Base-by-base conservation (phyloP, 306 rosid species). In the Parietaria judaica region DNA sequence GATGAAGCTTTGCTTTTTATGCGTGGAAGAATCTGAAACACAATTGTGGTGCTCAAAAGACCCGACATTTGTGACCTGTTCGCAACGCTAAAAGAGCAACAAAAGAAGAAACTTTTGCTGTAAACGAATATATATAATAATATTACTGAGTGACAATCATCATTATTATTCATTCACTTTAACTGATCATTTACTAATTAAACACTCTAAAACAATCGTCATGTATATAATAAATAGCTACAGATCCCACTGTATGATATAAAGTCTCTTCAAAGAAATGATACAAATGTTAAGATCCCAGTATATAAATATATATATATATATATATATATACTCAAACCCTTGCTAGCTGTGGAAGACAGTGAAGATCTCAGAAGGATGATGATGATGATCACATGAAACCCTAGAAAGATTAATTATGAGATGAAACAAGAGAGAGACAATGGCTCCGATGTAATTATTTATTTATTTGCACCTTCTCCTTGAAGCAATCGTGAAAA, bases 1-100 rank as follows among this genome's bases (percentile, higher is more conserved):
- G 36, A 66, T 69, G 70, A 58, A 57, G 74, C 11, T 13, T 23
- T 16, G 63, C 68, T 68, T 61, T 49, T 54, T 60, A 44, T 60
- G 74, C 75, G 78, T 8, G 66, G 81, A 73, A 73, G 82, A 84
- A 70, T 79, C 77, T 65, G 64, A 58, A 60, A 68, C 69, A 73
- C 56, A 65, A 76, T 62, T 81, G 66, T 56, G 73, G 76, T 77
- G 83, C 71, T 80, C 84, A 71, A 66, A 63, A 49, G 66, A 65
- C 75, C 96, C 79, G 89, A 84, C 96, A 80, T 69, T 66, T 80
- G 69, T 80, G 80, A 73, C 72, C 80, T 67, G 80, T 84, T 78
- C 71, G 77, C 81, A 67, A 75, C 66, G 58, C 14, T 4, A 49
- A 49, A 49, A 72, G 79, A 79, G 70, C 31, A 23, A 60, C 41